phyloP scores from a whole-genome alignment of 2,329 filamentous ascomycete species.

The Xylaria sp. region DNA sequence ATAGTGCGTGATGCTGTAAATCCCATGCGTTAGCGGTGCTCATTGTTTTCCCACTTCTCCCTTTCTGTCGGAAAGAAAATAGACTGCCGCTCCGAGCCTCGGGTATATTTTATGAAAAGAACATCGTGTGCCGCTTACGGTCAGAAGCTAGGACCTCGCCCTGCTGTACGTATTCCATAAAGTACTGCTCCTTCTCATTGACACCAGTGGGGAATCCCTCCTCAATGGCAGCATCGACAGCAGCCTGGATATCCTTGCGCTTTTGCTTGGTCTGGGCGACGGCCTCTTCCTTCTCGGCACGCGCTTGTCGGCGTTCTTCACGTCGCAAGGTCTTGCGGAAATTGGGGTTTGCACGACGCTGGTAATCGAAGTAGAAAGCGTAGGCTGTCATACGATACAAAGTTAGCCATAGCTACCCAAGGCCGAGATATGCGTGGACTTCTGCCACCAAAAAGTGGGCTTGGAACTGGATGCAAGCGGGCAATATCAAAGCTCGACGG shows the following conservation, averaged over 20 bases:
- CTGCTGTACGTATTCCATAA: slow-evolving; percentile 91
- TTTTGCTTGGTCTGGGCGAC: slow-evolving; percentile 69
- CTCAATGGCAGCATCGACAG: slow-evolving; percentile 81
- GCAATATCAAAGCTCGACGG: slow-evolving; percentile 39
- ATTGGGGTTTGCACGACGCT: slow-evolving; percentile 66
- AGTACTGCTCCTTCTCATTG: slow-evolving; percentile 94
- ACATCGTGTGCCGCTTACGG: slow-evolving; percentile 60
- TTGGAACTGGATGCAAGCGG: neutral
- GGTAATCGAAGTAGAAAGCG: slow-evolving; percentile 71
- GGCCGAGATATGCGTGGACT: neutral
- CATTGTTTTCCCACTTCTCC: neutral
- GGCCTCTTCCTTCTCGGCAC: slow-evolving; percentile 74
- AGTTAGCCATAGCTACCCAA: slow-evolving; percentile 29
- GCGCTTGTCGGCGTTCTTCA: slow-evolving; percentile 75
- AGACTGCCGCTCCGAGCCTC: neutral
- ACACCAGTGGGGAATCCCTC: slow-evolving; percentile 90
- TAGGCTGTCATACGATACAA: slow-evolving; percentile 54
- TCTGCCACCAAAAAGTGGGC: neutral
- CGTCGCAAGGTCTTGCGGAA: slow-evolving; percentile 73
- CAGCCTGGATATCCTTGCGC: slow-evolving; percentile 74
- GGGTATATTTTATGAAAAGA: neutral
- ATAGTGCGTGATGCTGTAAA: slow-evolving; percentile 67
- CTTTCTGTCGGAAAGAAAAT: neutral
- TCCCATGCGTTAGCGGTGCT: neutral
- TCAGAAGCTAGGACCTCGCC: slow-evolving; percentile 85